Evolutionary conservation across 108 stramenopile genomes (phyloP), one percentile per base, ranked within the genome.

Genomic region (Cyclostephanos invisitatus): DNA sequence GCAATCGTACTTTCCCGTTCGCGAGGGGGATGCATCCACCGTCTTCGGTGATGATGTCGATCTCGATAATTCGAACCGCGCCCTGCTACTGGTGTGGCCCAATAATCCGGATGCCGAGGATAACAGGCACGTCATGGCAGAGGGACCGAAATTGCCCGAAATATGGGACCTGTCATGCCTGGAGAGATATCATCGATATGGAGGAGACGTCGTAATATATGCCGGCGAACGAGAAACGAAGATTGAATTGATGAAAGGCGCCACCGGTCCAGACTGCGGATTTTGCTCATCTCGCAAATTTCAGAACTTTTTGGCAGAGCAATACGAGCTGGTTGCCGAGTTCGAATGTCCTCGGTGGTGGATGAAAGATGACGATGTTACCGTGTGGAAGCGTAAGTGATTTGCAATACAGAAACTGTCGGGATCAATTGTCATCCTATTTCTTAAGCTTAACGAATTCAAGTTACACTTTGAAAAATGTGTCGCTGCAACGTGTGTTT

Each of bases 341-440:
- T 22, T 83, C 46, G 56, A 79, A 56, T 64, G 78, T 56, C 85
- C 78, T 7, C 40, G 65, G 42, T 82, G 79, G 80, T 85, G 85
- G 85, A 72, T 81, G 75, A 80, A 83, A 63, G 82, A 72, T 40
- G 85, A 85, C 64, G 85, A 85, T 64, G 55, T 83, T n/a, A 80
- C 85, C 22, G 57, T 85, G 7, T 85, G 85, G 85, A 58, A 69
- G 38, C 57, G 80, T 7, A 64, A 58, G 37, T 72, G 53, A 65
- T 28, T 22, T 11, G 54, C 18, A 9, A 1, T 55, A 35, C 18
- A 32, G 28, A 62, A 2, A 32, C 2, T 32, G 32, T 32, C 3
- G 32, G 4, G 0, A 1, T 11, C 4, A 40, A 11, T 40, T 40
- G 3, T 40, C 9, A 8, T 40, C 40, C 0, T 8, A 40, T 40